Conservation (phyloP, 805 yeast genomes). For the Yarrowia sp. region DNA sequence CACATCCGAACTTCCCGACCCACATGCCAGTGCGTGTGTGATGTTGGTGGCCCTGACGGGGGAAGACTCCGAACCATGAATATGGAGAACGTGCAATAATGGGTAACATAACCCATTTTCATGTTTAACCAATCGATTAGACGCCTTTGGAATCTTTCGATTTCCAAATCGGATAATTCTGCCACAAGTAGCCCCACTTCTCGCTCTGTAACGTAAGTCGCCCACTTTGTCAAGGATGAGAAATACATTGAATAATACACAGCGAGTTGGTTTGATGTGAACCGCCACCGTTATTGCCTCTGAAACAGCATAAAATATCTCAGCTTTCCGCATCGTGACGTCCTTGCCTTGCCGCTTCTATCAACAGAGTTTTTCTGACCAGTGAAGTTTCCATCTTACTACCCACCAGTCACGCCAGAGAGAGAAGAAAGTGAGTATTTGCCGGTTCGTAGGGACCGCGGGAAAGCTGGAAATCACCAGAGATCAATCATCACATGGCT, state of each 20-base stretch:
- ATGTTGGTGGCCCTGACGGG: background rate
- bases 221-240: background rate
- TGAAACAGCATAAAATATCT: conserved; percentile 1
- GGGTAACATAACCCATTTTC: background rate
- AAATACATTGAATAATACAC: background rate
- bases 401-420: conserved; percentile 24
- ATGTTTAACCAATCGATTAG: background rate
- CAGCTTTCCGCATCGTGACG: conserved; percentile 14
- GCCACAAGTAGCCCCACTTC: background rate
- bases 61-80: background rate
- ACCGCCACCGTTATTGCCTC: background rate
- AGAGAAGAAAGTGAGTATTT: conserved; percentile 21
- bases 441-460: background rate
- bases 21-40: conserved; percentile 1
- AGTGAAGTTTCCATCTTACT: conserved; percentile 20
- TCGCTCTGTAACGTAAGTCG: background rate
- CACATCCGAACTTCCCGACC: conserved; percentile 11
- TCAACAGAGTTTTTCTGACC: conserved; percentile 23
- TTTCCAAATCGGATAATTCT: background rate
- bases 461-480: background rate
- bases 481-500: background rate
- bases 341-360: conserved; percentile 15
- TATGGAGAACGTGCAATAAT: background rate
- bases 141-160: background rate
- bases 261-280: too few relatives aligned